Base-by-base conservation (phyloP, 2,329 filamentous ascomycete genomes). In the Talaromyces sp. region DNA sequence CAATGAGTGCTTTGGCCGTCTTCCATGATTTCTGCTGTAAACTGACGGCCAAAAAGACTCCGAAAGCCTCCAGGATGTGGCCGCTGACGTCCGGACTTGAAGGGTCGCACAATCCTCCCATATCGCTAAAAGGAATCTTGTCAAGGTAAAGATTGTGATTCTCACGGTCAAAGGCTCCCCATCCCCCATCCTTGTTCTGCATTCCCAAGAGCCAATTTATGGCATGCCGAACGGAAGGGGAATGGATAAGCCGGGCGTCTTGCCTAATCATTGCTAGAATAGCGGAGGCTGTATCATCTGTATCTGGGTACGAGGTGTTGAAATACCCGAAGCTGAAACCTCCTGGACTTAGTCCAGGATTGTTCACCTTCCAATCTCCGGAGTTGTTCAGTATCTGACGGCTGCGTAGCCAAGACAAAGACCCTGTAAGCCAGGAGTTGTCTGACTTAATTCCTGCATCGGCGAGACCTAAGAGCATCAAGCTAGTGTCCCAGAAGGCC, bases 171-270 rank as follows among this genome's bases (percentile, higher is more conserved):
- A 79, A 79, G 6, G 73, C 73, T 2, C 62, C 75, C 76, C 75
- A 79, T 0, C 77, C 77, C 37, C 76, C 76, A 61, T 79, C 77
- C 1, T 45, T n/a, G 62, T 75, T 76, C 49, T 79, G 76, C 75
- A 79, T 78, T 2, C 73, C 74, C 1, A 75, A 61, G 4, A 77
- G 68, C 75, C 76, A 78, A 4, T 66, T 63, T 0, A 64, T 43
- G 3, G 72, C 71, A 3, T 25, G 22, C 67, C 65, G 74, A 74
- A 39, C 35, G 3, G 27, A 41, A 17, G 57, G n/a, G 17, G 41
- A 43, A 43, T 43, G 41, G 7, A 43, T 43, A 19, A 43, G 41
- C 17, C 41, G 17, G 11, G 17, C 41, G 41, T 19, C 41, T 19
- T 43, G 41, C 41, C 41, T 43, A 15, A 43, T 43, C 41, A 43